phyloP scores from a whole-genome alignment of 129 eudicot genomes.

The Ambrosia trifida region DNA sequence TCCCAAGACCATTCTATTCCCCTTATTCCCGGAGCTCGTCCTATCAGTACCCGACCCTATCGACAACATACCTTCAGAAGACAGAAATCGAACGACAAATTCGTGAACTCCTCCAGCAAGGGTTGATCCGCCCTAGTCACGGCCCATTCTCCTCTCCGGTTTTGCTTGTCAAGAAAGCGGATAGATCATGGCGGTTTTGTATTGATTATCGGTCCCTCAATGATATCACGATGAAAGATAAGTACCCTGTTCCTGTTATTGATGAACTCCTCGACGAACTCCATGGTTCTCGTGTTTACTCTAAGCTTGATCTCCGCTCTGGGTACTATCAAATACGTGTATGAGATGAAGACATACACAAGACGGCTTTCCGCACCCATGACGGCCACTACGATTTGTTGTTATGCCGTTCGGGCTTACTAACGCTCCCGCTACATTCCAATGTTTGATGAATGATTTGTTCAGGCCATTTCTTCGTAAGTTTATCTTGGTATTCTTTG shows the following conservation, averaged over 20 bases:
- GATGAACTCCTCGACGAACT: constrained; percentile 2
- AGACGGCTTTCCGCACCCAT: background rate
- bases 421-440: constrained; percentile 12
- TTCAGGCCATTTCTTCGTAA: background rate
- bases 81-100: background rate
- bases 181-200: background rate
- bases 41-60: background rate
- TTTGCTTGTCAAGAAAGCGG: background rate
- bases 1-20: constrained; percentile 7
- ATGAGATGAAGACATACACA: no score
- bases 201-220: constrained; percentile 6
- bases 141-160: constrained; percentile 7
- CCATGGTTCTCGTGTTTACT: background rate
- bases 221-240: background rate
- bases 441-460: background rate
- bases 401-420: background rate
- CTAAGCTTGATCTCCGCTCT: background rate
- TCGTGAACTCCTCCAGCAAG: background rate
- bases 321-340: constrained; percentile 8
- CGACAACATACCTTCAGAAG: background rate
- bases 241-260: background rate
- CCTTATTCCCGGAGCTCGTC: background rate
- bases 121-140: constrained; percentile 9
- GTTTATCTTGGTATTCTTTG: constrained; percentile 9
- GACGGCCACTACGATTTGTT: background rate